Evolutionary conservation across 345 rosid genomes (phyloP).

Genomic region (Aquilaria yunnanensis): DNA sequence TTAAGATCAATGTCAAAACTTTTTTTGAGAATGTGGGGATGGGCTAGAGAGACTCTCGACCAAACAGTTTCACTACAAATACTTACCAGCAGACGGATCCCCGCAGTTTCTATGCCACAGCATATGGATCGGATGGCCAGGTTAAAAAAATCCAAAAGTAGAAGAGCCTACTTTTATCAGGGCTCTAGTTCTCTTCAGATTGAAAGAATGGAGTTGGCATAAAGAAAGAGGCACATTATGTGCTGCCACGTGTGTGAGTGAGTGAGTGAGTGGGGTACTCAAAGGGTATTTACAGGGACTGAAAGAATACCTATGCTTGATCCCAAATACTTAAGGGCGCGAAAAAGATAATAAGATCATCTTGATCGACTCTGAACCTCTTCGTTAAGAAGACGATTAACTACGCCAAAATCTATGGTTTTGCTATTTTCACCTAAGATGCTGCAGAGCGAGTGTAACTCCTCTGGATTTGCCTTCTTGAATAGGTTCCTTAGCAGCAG

Average conservation of each 20-base stretch:
- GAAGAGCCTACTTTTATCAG: constrained; percentile 7
- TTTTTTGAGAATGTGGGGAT: background rate
- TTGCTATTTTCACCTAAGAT: constrained; percentile 32
- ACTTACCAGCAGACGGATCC: constrained; percentile 5
- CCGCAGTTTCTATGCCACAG: constrained; percentile 10
- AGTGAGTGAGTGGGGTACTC: background rate
- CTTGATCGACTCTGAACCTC: constrained; percentile 50
- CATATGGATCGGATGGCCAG: background rate
- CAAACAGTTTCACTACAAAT: too few relatives aligned
- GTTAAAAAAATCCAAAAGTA: background rate
- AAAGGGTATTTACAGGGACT: constrained; percentile 27
- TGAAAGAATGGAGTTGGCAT: constrained; percentile 18
- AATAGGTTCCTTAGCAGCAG: constrained; percentile 44
- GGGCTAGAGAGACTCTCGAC: background rate
- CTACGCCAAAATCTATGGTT: constrained; percentile 25
- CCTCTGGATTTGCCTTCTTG: constrained; percentile 71
- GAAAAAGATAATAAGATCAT: constrained; percentile 22
- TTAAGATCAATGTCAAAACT: background rate
- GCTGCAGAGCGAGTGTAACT: constrained; percentile 42
- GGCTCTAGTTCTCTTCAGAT: constrained; percentile 1
- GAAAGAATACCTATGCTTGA: constrained; percentile 3
- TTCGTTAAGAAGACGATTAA: constrained; percentile 44
- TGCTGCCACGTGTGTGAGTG: background rate
- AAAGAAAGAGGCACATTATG: constrained; percentile 12
- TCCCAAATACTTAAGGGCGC: constrained; percentile 10